These are phyloP conservation scores for Metschnikowia chrysomelidarum DNA, from an alignment of 805 yeast genomes.

Conservation along the genomic window DNA sequence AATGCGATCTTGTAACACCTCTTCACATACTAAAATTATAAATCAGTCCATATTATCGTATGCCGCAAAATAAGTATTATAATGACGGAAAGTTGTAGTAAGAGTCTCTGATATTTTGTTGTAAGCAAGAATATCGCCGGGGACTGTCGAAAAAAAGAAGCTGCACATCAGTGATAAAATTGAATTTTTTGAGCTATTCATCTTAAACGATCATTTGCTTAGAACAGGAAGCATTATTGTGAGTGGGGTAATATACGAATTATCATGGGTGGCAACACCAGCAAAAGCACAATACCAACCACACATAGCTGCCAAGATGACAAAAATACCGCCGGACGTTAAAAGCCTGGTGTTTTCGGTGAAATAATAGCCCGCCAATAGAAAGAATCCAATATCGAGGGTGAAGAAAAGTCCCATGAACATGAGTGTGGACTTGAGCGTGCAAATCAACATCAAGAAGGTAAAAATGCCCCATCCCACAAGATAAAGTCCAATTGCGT, in stretches of 20 bases:
- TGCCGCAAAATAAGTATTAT: too few species aligned
- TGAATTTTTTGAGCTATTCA: too few species aligned
- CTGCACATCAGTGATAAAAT: too few species aligned
- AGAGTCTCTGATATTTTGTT: too few species aligned
- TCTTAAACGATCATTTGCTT: too few species aligned
- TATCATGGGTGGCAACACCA: conserved; percentile 18
- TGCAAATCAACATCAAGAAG: conserved; percentile 53
- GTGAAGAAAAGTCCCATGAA: conserved; percentile 53
- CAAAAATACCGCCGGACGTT: conserved; percentile 19
- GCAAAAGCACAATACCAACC: conserved; percentile 22
- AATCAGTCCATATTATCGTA: too few species aligned
- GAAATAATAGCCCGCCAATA: conserved; percentile 51
- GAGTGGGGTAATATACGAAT: conserved; percentile 15
- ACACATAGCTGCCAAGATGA: conserved; percentile 15
- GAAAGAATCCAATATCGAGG: conserved; percentile 53
- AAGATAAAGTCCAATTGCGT: conserved; percentile 57
- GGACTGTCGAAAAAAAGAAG: too few species aligned
- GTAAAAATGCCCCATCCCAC: conserved; percentile 67
- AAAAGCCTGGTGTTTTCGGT: conserved; percentile 26
- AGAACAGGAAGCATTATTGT: conserved; percentile 15
- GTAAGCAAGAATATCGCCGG: too few species aligned
- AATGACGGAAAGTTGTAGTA: too few species aligned
- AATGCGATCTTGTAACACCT: too few species aligned
- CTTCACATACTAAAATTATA: too few species aligned
- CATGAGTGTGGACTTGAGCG: conserved; percentile 49